Percentiles rank a stretch among this genome's conserved stretches.
These are phyloP conservation scores for Pichia scutulata DNA, from an alignment of 805 yeast genomes.

Conservation along the genomic window DNA sequence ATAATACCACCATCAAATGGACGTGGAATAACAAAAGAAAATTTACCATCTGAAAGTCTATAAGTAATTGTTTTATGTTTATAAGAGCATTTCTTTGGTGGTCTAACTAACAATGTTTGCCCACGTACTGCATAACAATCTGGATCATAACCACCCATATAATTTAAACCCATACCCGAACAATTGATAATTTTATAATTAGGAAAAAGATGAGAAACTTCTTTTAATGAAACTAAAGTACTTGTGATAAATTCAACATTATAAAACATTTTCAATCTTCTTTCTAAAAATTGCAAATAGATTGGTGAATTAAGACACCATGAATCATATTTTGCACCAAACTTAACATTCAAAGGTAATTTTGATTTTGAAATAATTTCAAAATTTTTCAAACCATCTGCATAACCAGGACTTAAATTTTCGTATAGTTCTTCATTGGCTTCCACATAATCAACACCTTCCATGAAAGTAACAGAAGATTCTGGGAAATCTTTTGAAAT, in stretches of 20 bases:
- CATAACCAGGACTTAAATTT: constrained; percentile 34
- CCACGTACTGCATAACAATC: constrained; percentile 51
- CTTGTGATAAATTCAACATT: constrained; percentile 29
- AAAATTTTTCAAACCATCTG: constrained; percentile 34
- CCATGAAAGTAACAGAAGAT: constrained; percentile 43
- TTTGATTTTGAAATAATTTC: constrained; percentile 19
- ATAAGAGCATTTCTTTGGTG: constrained; percentile 30
- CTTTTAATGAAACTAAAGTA: constrained; percentile 31
- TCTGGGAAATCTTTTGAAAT: constrained; percentile 40
- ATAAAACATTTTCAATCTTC: constrained; percentile 14
- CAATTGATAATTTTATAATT: constrained; percentile 40
- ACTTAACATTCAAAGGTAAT: constrained; percentile 34
- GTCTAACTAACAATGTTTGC: constrained; percentile 54
- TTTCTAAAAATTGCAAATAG: constrained; percentile 27
- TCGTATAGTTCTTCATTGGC: constrained; percentile 25
- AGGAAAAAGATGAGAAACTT: constrained; percentile 30
- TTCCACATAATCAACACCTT: constrained; percentile 54
- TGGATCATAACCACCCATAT: constrained; percentile 48
- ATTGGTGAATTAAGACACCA: constrained; percentile 58
- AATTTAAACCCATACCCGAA: constrained; percentile 55
- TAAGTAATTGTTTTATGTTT: constrained; percentile 41
- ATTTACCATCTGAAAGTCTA: constrained; percentile 20
- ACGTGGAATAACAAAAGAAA: constrained; percentile 56
- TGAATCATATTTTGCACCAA: constrained; percentile 49
- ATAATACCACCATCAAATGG: constrained; percentile 57